Evolutionary conservation across 805 yeast species (phyloP), one percentile per base, ranked within the genome.

Genomic region (Sugiyamaella marilandica): DNA sequence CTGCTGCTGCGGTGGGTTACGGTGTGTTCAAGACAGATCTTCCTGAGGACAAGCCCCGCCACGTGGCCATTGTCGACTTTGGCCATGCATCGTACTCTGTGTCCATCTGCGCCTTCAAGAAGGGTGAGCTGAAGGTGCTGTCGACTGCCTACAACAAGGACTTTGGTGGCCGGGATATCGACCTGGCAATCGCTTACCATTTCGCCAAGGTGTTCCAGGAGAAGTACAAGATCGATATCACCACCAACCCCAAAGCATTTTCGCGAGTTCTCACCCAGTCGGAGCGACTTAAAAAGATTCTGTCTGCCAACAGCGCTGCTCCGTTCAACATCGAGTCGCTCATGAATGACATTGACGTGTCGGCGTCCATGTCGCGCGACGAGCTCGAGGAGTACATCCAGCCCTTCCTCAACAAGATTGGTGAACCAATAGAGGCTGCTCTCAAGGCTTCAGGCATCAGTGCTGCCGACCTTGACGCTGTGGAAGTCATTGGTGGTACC

Each of bases 1-100:
- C 98, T 54, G 98, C 99, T 56, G 99, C 99, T 57, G 98, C 97
- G 65, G 96, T 94, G 60, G 95, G 97, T 64, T 95, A 94, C 77
- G 99, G 99, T 79, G 97, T 94, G 56, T 94, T 94, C 85, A 91
- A 94, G 82, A 81, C 87, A 61, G 97, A 92, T 69, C 80, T 94
- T 66, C 97, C 98, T 66, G 98, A 90, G 73, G 96, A 88, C 65
- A 86, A 85, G 72, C 85, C 91, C 67, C 84, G 86, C 76, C 85
- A 81, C 67, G 86, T 94, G 63, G 97, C 95, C 48, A 87, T 94
- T 65, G 84, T 94, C 55, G 99, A 94, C 73, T 87, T 95, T 72
- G 99, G 99, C 64, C 96, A 94, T 79, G 89, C 98, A 43, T 82
- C 96, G 48, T 92, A 82, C 79, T 87, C 94, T 60, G 95, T 95